A percentile compares a stretch with the other conserved stretches of the same genome.
These are phyloP conservation scores for Tylopilus sp. DNA, from an alignment of 768 basidiomycete genomes.

Conservation along the genomic window DNA sequence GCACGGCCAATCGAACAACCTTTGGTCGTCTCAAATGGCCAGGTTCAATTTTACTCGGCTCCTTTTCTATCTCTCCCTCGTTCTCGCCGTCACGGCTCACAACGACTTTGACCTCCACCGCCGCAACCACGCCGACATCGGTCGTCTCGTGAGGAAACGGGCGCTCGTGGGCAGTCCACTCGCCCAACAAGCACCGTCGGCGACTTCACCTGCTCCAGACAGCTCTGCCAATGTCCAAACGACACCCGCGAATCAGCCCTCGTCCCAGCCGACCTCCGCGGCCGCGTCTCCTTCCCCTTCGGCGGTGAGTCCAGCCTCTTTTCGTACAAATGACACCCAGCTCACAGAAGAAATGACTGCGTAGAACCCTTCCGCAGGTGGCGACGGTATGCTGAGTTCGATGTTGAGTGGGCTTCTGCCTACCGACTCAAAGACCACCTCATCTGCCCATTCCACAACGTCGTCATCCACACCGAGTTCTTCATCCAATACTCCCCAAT, in stretches of 20 bases:
- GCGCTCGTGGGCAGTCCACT: slow-evolving; percentile 17
- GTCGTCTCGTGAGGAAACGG: slow-evolving; percentile 71
- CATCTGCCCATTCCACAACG: slow-evolving; percentile 17
- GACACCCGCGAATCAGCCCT: slow-evolving; percentile 12
- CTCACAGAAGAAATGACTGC: slow-evolving; percentile 1
- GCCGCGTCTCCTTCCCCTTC: slow-evolving; percentile 12
- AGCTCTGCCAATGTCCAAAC: slow-evolving; percentile 12
- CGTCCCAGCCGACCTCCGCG: slow-evolving; percentile 12
- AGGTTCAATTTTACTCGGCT: slow-evolving; percentile 53
- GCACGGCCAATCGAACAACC: background rate
- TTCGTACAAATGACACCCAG: background rate
- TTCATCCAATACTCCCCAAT: slow-evolving; percentile 13
- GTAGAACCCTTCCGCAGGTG: slow-evolving; percentile 15
- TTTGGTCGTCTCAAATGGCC: slow-evolving; percentile 40
- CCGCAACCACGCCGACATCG: slow-evolving; percentile 55
- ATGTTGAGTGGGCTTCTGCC: slow-evolving; percentile 11
- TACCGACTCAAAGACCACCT: slow-evolving; percentile 16
- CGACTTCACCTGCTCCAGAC: slow-evolving; percentile 9
- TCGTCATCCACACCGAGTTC: slow-evolving; percentile 15
- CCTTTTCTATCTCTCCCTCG: slow-evolving; percentile 57
- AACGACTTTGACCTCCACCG: slow-evolving; percentile 40
- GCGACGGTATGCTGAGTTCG: slow-evolving; percentile 6
- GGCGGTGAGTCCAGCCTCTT: slow-evolving; percentile 16
- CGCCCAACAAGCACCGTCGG: slow-evolving; percentile 4
- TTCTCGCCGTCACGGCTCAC: slow-evolving; percentile 48